These are phyloP conservation scores for Syncephalastrum racemosum DNA, from an alignment of 371 early-diverging fungal genomes.

Conservation along the genomic window DNA sequence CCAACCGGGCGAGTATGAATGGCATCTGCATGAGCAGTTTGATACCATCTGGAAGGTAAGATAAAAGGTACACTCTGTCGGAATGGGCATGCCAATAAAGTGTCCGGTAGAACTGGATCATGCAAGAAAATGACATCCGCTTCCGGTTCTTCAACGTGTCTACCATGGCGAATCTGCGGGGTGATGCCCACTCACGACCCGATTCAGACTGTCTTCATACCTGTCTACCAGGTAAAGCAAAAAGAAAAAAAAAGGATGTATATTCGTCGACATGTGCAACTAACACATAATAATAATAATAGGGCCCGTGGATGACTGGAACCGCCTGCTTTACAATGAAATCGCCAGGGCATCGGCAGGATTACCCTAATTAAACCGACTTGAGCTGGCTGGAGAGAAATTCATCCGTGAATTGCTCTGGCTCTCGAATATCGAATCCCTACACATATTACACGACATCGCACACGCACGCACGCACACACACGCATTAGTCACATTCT, in stretches of 20 bases:
- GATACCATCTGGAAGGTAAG: conserved; percentile 40
- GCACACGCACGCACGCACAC: not conserved
- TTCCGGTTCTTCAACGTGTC: conserved; percentile 38
- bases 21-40: conserved; percentile 45
- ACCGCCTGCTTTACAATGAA: conserved; percentile 39
- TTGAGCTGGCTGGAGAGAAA: conserved; percentile 37
- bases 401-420: conserved; percentile 51
- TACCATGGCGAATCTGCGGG: conserved; percentile 33
- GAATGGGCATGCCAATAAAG: not conserved
- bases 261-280: not conserved
- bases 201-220: conserved; percentile 48
- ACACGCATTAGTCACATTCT: not conserved
- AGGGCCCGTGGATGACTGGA: conserved; percentile 52
- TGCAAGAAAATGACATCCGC: conserved; percentile 21
- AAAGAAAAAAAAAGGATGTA: not conserved
- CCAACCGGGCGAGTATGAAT: conserved; percentile 41
- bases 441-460: conserved; percentile 4
- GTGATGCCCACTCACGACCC: conserved; percentile 49
- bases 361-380: conserved; percentile 1
- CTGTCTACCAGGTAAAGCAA: conserved; percentile 37
- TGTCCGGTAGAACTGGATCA: conserved; percentile 21
- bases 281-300: not conserved
- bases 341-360: conserved; percentile 17
- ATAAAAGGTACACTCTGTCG: too few relatives aligned
- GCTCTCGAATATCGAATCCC: conserved; percentile 57